A percentile compares a stretch with the other conserved stretches of the same genome.
phyloP scores from a whole-genome alignment of 176 grass and related monocot genomes.

The Themeda triandra region DNA sequence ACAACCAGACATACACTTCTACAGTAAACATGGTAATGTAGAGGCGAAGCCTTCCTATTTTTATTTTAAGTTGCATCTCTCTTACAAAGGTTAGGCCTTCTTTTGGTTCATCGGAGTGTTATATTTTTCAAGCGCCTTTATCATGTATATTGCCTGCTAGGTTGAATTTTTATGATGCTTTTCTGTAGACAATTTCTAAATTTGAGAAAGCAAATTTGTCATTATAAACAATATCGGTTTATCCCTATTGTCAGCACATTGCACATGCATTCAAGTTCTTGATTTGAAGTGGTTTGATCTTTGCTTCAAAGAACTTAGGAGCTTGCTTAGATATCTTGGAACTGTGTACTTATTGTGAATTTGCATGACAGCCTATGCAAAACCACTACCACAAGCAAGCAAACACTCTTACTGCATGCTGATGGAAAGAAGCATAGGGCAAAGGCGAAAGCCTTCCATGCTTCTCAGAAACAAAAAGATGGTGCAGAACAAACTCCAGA shows the following conservation, averaged over 20 bases:
- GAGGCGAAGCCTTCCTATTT: neutral
- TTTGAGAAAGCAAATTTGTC: neutral
- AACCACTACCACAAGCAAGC: slow-evolving; percentile 83
- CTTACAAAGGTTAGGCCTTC: neutral
- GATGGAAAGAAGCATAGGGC: slow-evolving; percentile 98
- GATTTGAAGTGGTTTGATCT: neutral
- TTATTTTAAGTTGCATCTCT: neutral
- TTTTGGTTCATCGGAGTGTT: neutral
- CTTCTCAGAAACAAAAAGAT: slow-evolving; percentile 60
- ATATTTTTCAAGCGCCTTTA: neutral
- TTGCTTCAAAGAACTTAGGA: neutral
- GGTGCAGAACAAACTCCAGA: slow-evolving; percentile 38
- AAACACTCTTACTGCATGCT: slow-evolving; percentile 77
- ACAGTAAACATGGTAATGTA: neutral
- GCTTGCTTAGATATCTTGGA: neutral
- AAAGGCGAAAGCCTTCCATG: slow-evolving; percentile 90
- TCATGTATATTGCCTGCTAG: neutral
- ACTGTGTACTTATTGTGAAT: slow-evolving; percentile 9
- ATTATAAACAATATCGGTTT: neutral
- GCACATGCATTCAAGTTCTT: neutral
- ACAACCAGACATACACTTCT: neutral
- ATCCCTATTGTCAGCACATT: neutral
- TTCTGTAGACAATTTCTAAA: neutral
- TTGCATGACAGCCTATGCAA: slow-evolving; percentile 78
- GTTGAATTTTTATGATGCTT: neutral